Evolutionary conservation across 1,284 basidiomycete genomes (phyloP).

Genomic region (Takashimella tepidaria): DNA sequence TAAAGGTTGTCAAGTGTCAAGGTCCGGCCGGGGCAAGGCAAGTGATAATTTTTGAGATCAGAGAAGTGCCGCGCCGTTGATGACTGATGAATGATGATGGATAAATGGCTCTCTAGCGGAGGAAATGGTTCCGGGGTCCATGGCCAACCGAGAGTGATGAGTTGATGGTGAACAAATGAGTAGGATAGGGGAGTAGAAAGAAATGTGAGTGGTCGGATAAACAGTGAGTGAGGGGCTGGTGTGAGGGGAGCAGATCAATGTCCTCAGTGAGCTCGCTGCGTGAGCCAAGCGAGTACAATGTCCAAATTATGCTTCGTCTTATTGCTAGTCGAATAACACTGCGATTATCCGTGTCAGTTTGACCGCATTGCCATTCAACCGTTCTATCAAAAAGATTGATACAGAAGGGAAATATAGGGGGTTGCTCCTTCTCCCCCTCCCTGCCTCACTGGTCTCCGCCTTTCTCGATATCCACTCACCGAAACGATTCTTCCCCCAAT

Average conservation of each 20-base stretch:
- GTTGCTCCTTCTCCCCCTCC: not conserved
- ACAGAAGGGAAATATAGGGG: constrained; percentile 49
- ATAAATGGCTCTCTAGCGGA: too few species aligned
- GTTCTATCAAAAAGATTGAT: constrained; percentile 65
- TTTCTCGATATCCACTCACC: constrained; percentile 53
- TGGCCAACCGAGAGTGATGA: not conserved
- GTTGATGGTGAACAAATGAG: too few species aligned
- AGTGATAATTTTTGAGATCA: too few species aligned
- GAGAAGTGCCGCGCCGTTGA: too few species aligned
- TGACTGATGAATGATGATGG: not conserved
- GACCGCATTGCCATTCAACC: not conserved
- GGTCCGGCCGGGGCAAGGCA: not conserved
- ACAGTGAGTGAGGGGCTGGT: too few species aligned
- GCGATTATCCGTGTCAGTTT: not conserved
- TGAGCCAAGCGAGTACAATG: constrained; percentile 51
- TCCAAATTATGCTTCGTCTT: constrained; percentile 84
- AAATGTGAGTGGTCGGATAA: too few species aligned
- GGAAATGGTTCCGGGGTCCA: too few species aligned
- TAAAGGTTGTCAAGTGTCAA: too few species aligned
- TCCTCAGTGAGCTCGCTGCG: constrained; percentile 29
- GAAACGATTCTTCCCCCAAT: constrained; percentile 79
- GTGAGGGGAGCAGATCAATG: too few species aligned
- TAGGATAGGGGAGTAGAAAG: too few species aligned
- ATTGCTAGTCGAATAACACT: constrained; percentile 59
- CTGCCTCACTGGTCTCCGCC: not conserved